Conservation (phyloP, 148 eudicot genomes). For the Arctostaphylos glauca region DNA sequence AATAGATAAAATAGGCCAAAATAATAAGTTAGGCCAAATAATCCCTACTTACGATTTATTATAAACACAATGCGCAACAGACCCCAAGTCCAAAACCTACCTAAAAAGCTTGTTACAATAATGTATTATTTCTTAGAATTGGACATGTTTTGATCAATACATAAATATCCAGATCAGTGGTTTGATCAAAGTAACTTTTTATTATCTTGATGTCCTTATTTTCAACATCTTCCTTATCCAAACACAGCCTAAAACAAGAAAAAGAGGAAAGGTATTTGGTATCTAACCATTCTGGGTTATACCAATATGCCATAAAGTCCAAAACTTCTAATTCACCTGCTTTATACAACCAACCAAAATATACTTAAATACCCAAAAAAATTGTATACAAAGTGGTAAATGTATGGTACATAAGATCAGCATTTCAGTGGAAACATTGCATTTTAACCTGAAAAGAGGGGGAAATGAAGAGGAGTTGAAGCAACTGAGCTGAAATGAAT, state of each 20-base stretch:
- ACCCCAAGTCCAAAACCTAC: neutral
- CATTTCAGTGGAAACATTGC: neutral
- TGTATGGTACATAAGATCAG: neutral
- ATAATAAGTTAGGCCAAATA: no score
- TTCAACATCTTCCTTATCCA: neutral
- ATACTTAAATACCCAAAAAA: neutral
- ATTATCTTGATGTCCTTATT: neutral
- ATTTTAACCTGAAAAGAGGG: neutral
- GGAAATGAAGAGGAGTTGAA: neutral
- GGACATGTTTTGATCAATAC: no score
- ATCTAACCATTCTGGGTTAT: neutral
- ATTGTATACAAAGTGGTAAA: neutral
- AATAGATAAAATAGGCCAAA: no score
- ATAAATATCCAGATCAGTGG: neutral
- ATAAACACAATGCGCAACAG: no score
- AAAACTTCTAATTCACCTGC: neutral
- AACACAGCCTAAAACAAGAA: neutral
- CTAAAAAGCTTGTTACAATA: neutral
- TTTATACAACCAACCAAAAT: constrained; percentile 4
- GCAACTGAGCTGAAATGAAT: neutral
- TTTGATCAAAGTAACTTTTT: neutral
- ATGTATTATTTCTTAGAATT: neutral
- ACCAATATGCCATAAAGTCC: neutral
- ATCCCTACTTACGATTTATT: no score
- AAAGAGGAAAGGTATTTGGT: neutral